These are phyloP conservation scores for Heliamphora exappendiculata DNA, from an alignment of 148 eudicot species.

Conservation along the genomic window DNA sequence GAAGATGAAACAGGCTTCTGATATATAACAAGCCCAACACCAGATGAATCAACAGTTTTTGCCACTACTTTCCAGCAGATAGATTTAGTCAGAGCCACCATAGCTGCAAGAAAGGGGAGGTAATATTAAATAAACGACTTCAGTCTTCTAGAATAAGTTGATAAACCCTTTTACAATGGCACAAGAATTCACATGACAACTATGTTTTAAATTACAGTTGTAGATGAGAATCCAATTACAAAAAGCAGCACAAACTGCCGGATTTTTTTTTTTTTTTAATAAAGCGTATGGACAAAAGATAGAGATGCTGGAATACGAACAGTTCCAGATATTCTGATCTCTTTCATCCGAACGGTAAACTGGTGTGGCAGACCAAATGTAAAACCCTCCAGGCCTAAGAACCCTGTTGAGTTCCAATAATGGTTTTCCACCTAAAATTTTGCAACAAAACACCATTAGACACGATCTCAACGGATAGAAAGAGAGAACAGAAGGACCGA, in stretches of 20 bases:
- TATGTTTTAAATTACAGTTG: neutral
- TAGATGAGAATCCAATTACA: neutral
- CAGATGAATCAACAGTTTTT: conserved; percentile 31
- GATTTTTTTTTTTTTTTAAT: too few species aligned
- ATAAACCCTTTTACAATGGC: neutral
- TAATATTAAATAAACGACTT: neutral
- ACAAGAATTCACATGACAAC: neutral
- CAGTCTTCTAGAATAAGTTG: neutral
- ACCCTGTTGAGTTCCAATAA: conserved; percentile 84
- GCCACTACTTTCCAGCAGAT: conserved; percentile 61
- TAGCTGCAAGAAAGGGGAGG: conserved; percentile 35
- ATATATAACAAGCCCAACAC: conserved; percentile 62
- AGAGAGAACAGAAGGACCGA: conserved; percentile 8
- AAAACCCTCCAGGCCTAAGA: conserved; percentile 90
- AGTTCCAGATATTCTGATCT: conserved; percentile 60
- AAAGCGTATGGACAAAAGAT: neutral
- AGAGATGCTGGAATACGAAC: conserved; percentile 32
- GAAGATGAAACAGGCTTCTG: conserved; percentile 74
- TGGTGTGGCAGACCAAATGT: conserved; percentile 96
- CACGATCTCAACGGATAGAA: neutral
- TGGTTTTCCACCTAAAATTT: conserved; percentile 76
- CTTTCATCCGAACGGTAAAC: conserved; percentile 68
- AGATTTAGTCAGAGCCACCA: conserved; percentile 49
- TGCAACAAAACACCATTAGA: neutral
- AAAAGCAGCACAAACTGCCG: neutral